Percentiles rank a stretch among this genome's conserved stretches.
These are phyloP conservation scores for Nitzschia inconspicua DNA, from an alignment of 108 stramenopile species.

Conservation along the genomic window DNA sequence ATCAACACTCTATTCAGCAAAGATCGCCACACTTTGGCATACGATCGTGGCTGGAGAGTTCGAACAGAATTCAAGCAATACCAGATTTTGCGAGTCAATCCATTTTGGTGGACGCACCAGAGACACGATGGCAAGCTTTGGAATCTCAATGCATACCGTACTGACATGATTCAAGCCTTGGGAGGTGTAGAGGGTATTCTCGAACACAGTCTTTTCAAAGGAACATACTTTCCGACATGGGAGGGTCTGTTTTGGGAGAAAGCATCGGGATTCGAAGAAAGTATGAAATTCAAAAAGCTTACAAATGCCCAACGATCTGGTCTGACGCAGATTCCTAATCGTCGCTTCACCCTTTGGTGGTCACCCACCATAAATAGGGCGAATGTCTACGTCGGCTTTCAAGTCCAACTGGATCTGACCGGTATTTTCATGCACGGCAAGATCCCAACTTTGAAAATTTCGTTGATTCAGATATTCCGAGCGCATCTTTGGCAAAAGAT, in stretches of 20 bases:
- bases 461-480: slow-evolving; percentile 89
- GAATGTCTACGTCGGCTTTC: slow-evolving; percentile 99
- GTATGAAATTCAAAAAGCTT: slow-evolving; percentile 98
- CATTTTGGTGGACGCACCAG: slow-evolving; percentile 99
- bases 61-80: slow-evolving; percentile 98
- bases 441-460: slow-evolving; percentile 97
- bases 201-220: slow-evolving; percentile 99
- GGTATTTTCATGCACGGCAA: slow-evolving; percentile 99
- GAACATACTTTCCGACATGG: slow-evolving; percentile 99
- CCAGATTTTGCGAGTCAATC: slow-evolving; percentile 93
- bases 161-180: slow-evolving; percentile 99
- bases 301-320: slow-evolving; percentile 98
- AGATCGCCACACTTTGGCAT: slow-evolving; percentile 94
- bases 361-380: slow-evolving; percentile 99
- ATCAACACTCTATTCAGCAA: slow-evolving; percentile 99
- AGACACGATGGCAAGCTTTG: slow-evolving; percentile 99
- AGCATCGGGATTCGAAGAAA: slow-evolving; percentile 97
- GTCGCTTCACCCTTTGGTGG: slow-evolving; percentile 99
- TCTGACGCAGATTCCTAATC: slow-evolving; percentile 99
- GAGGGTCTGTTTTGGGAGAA: slow-evolving; percentile 99
- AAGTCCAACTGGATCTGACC: slow-evolving; percentile 98
- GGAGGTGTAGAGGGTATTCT: slow-evolving; percentile 99
- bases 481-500: slow-evolving; percentile 99
- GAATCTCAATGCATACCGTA: slow-evolving; percentile 99
- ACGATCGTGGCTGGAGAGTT: slow-evolving; percentile 98